Percentiles rank a stretch among this genome's conserved stretches.
Conservation (phyloP, 176 grass and related monocot genomes). For the Bothriochloa decipiens region DNA sequence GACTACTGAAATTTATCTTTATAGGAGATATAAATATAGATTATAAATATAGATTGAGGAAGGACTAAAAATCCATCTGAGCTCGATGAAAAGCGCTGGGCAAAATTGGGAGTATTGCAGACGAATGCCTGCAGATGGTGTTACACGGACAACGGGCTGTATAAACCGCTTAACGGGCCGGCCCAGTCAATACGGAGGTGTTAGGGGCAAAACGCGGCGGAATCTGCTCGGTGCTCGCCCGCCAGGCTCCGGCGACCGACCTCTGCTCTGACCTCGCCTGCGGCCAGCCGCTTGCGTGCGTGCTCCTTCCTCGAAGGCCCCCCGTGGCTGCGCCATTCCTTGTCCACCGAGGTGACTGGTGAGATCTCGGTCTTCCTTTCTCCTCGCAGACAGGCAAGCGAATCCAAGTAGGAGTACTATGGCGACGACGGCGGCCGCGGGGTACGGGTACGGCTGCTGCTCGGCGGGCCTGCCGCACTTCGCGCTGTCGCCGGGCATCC, state of each 20-base stretch:
- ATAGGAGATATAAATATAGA: too few species aligned
- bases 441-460: slow-evolving; percentile 18
- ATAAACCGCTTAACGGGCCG: background rate
- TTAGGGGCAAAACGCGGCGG: background rate
- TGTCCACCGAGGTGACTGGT: background rate
- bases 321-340: background rate
- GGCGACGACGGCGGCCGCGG: slow-evolving; percentile 24
- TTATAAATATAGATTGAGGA: too few species aligned
- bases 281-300: background rate
- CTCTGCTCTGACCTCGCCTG: background rate
- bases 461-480: background rate
- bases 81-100: too few species aligned
- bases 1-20: too few species aligned
- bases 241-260: background rate
- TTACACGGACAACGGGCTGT: background rate
- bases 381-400: too few species aligned
- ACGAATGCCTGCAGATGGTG: too few species aligned
- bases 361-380: background rate
- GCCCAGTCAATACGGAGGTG: background rate
- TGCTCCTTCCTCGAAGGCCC: background rate
- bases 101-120: too few species aligned
- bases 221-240: background rate
- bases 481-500: background rate
- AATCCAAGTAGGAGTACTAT: slow-evolving; percentile 21
- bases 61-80: too few species aligned